Base-by-base conservation (phyloP, 768 basidiomycete species). In the Paxillus ammoniavirescens region DNA sequence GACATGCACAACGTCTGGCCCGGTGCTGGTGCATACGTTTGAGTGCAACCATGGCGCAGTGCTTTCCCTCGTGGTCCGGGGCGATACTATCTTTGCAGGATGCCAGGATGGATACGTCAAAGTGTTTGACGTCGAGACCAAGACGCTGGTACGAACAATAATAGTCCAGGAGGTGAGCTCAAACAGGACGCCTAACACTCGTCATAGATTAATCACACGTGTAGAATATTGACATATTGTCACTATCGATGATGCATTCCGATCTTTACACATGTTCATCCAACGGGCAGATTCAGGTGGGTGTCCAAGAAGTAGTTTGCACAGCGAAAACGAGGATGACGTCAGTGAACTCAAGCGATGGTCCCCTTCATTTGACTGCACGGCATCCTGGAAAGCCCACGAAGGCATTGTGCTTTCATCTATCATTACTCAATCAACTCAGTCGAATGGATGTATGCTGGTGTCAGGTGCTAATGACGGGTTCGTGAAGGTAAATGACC, bases 101-200 rank as follows among this genome's bases (percentile, higher is more conserved):
- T 90, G 94, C 61, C 96, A 98, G 70, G 93, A 93, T 57, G 96
- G 96, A 3, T 86, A 89, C 60, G 91, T 98, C 61, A 88, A 89
- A 58, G 86, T 98, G 5, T 83, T 91, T 72, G 95, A 98, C 67
- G 72, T 97, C 8, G 93, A 95, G 66, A 96, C 94, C 0, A 86
- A 84, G 58, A 92, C 93, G 0, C 75, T 91, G 36, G 85, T 98
- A 26, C 76, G 96, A 47, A 92, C 86, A 0, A 87, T 98, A 52
- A 87, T 94, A 15, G 87, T 91, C 1, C 86, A 91, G 59, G 89
- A 93, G 75, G 89, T 89, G 44, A 14, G 74, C 33, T 23, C 30
- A 50, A 42, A 9, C 3, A 42, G 35, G 9, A 12, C 9, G 9
- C 13, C 5, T 13, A 13, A 35, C 12, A 10, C 13, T 35, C 35